phyloP scores from a whole-genome alignment of 164 flowering plant genomes.

The Santalum album region DNA sequence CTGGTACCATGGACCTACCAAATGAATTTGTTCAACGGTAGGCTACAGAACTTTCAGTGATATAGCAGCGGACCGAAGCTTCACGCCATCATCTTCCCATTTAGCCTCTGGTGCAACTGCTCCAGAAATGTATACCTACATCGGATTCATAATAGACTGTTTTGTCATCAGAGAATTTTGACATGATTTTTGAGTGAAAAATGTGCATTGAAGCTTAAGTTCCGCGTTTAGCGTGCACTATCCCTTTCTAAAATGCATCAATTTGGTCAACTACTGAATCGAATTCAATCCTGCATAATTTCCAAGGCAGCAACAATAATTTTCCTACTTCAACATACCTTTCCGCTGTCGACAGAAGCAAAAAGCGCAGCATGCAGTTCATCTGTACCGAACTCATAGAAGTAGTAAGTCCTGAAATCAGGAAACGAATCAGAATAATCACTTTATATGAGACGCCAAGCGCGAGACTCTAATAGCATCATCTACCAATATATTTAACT shows the following conservation, averaged over 20 bases:
- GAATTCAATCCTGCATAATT: no score
- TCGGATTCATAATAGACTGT: not conserved
- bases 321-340: constrained; percentile 37
- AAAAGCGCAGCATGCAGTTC: constrained; percentile 75
- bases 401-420: constrained; percentile 76
- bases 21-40: no score
- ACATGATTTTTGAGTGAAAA: no score
- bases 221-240: no score
- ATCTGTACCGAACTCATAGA: constrained; percentile 73
- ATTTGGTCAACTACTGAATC: no score
- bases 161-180: no score
- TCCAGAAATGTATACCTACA: constrained; percentile 73
- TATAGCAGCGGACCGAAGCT: constrained; percentile 91
- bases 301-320: no score
- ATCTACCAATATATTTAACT: not conserved
- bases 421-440: no score
- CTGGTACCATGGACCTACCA: constrained; percentile 5
- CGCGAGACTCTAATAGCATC: not conserved
- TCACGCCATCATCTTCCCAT: constrained; percentile 80
- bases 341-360: constrained; percentile 74
- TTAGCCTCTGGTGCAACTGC: constrained; percentile 73
- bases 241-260: no score
- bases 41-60: constrained; percentile 58
- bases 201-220: no score
- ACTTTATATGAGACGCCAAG: no score